These are phyloP conservation scores for Microascus cirrosus DNA, from an alignment of 2,329 filamentous ascomycete species.

Conservation along the genomic window DNA sequence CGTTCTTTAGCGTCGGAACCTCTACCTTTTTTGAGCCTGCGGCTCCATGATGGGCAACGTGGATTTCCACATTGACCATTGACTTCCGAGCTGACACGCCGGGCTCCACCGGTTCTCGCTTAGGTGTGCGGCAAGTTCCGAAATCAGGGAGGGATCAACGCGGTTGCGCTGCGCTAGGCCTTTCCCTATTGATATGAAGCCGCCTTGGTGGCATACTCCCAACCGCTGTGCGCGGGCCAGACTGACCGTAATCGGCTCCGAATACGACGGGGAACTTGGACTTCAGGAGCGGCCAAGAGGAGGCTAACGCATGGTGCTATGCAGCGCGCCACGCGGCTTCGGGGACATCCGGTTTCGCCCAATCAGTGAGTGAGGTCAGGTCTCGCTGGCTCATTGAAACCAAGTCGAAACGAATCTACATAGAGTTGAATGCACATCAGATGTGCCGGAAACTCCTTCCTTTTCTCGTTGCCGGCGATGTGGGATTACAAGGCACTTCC, in stretches of 20 bases:
- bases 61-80: not conserved
- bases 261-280: too few species aligned
- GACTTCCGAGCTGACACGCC: not conserved
- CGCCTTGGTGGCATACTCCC: too few species aligned
- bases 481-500: not conserved
- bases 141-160: too few species aligned
- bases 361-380: not conserved
- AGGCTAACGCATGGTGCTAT: not conserved
- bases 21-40: not conserved
- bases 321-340: not conserved
- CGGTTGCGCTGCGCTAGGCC: too few species aligned
- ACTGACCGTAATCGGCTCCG: too few species aligned
- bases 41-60: not conserved
- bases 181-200: too few species aligned
- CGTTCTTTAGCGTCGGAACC: not conserved
- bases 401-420: constrained; percentile 2
- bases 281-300: too few species aligned
- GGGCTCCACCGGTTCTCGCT: too few species aligned
- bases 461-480: too few species aligned
- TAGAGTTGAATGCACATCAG: not conserved
- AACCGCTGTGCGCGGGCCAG: too few species aligned
- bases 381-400: not conserved
- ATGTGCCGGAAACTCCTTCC: too few species aligned
- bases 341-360: not conserved
- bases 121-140: too few species aligned